phyloP scores from a whole-genome alignment of 345 rosid genomes.

The Punica granatum region DNA sequence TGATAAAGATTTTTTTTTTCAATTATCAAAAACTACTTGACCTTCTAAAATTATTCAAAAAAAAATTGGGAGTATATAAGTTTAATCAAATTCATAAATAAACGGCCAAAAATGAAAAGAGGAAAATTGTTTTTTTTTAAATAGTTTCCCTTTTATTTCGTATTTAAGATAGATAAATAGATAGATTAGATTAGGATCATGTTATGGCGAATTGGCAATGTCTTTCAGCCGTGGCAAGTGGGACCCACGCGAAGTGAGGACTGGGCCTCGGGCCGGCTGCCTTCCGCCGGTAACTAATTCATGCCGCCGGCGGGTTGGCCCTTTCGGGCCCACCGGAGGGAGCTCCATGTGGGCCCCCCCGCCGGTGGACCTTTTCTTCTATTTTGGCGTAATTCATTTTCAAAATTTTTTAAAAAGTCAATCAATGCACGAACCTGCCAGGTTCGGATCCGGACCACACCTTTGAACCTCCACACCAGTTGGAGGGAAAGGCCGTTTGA shows the following conservation, averaged over 20 bases:
- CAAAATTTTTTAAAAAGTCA: neutral
- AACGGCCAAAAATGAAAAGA: too few relatives aligned
- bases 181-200: too few relatives aligned
- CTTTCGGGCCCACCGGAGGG: neutral
- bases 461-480: constrained; percentile 28
- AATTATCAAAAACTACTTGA: too few relatives aligned
- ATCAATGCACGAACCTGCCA: constrained; percentile 14
- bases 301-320: constrained; percentile 1
- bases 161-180: too few relatives aligned
- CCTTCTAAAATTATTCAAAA: too few relatives aligned
- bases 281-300: constrained; percentile 14
- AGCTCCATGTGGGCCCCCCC: constrained; percentile 20
- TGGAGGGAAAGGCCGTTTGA: constrained; percentile 32
- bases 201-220: too few relatives aligned
- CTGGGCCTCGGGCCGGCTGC: constrained; percentile 23
- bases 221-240: neutral
- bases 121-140: too few relatives aligned
- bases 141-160: too few relatives aligned
- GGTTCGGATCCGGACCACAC: constrained; percentile 46
- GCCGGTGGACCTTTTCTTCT: neutral
- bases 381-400: neutral
- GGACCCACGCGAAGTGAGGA: constrained; percentile 18
- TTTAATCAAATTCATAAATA: too few relatives aligned
- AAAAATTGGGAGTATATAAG: too few relatives aligned
- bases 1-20: too few relatives aligned